A percentile compares a stretch with the other conserved stretches of the same genome.
These are phyloP conservation scores for Lichtheimia ornata DNA, from an alignment of 371 early-diverging fungal species.

Conservation along the genomic window DNA sequence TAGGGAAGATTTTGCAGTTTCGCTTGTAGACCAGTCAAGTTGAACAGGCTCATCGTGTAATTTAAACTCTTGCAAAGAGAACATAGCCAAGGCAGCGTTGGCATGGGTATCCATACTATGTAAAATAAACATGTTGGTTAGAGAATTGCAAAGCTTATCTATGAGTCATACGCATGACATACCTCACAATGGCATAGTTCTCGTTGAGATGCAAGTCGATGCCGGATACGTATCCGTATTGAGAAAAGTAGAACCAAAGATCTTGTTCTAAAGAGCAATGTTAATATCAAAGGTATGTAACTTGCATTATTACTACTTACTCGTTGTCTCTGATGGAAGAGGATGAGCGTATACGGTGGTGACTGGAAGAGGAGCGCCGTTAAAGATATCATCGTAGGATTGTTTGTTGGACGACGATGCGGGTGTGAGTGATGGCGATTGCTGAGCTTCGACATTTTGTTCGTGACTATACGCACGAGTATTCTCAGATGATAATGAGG, in stretches of 20 bases:
- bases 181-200: constrained; percentile 83
- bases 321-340: constrained; percentile 69
- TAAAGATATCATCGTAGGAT: constrained; percentile 66
- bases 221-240: constrained; percentile 73
- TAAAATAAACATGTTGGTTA: background rate
- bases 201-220: constrained; percentile 78
- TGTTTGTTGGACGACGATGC: constrained; percentile 14
- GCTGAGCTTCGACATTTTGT: no score
- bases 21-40: no score
- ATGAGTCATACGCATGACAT: constrained; percentile 8
- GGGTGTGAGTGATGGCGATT: no score
- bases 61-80: constrained; percentile 14
- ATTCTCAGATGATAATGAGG: constrained; percentile 10
- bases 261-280: constrained; percentile 12
- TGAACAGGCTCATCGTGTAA: background rate
- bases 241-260: constrained; percentile 70
- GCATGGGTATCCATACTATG: constrained; percentile 78
- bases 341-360: constrained; percentile 86
- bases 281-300: background rate
- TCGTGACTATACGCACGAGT: no score
- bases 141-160: no score
- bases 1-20: no score
- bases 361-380: constrained; percentile 73
- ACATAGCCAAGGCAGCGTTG: constrained; percentile 78
- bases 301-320: constrained; percentile 27